phyloP scores from a whole-genome alignment of 2,329 filamentous ascomycete species.

The Trichoderma afroharzianum region DNA sequence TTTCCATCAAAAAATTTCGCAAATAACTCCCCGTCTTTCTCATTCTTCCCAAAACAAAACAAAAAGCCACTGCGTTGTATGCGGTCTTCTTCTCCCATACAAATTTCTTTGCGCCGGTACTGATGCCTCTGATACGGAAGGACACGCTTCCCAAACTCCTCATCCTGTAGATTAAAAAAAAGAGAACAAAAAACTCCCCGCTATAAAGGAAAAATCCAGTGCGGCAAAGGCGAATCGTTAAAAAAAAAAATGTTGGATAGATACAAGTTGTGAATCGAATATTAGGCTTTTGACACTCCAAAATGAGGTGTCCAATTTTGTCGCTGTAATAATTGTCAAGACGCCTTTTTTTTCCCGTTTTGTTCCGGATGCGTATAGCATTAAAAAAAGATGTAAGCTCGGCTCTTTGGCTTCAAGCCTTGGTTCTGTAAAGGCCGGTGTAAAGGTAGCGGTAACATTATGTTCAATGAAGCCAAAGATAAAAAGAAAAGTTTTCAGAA shows the following conservation, averaged over 20 bases:
- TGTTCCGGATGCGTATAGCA: not conserved
- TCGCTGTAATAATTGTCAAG: not conserved
- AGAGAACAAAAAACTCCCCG: conserved; percentile 17
- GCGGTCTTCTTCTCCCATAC: not conserved
- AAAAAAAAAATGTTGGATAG: not conserved
- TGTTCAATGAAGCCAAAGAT: not conserved
- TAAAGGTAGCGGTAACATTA: not conserved
- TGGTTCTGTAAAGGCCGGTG: not conserved
- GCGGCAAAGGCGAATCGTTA: conserved; percentile 2
- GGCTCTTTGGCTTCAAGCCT: conserved; percentile 7
- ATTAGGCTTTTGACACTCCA: conserved; percentile 1
- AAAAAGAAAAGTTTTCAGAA: not conserved
- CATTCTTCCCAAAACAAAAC: not conserved
- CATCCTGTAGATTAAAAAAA: not conserved
- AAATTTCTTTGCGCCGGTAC: conserved; percentile 16
- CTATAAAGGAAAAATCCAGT: conserved; percentile 11
- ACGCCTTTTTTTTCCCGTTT: not conserved
- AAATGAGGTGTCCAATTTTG: not conserved
- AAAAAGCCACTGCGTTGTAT: conserved; percentile 3
- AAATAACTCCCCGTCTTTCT: conserved; percentile 18
- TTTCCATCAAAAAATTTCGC: conserved; percentile 1
- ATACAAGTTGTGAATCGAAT: conserved; percentile 18
- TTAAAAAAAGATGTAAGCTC: not conserved
- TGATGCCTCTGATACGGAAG: conserved; percentile 11
- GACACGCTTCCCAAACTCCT: conserved; percentile 17